Evolutionary conservation across 1,284 basidiomycete genomes (phyloP), one percentile per base, ranked within the genome.

Genomic region (Macrocystidia cucumis): DNA sequence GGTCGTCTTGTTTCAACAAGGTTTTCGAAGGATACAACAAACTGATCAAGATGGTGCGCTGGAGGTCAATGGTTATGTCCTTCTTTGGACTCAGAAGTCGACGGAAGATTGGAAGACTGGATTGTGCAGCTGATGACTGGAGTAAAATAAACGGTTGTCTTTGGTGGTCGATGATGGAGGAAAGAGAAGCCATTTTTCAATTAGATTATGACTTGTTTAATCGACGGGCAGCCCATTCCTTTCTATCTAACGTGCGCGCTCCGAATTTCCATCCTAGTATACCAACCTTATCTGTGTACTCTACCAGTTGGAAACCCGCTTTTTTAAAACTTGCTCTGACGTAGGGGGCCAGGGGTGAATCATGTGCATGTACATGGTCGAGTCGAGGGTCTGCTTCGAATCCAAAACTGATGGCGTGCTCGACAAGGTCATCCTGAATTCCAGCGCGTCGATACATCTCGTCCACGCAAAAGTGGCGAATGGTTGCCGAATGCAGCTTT

Each of bases 391-490:
- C 55, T 4, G 55, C 47, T 7, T 59, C 52, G 50, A 89, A 88
- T 5, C 74, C 73, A 41, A 69, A 64, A 26, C 65, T 57, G 9
- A 80, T 52, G 0, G 78, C 82, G 45, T 74, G 64, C 13, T 62
- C 48, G 9, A 90, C 57, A 16, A 91, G 57, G 51, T 89, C 86
- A 9, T 72, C 61, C 46, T 84, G 81, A 25, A 84, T 65, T 4
- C 64, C 64, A 9, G 69, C 59, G 4, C 46, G 46, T 28, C 83
- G 69, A 49, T 75, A 85, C 4, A 61, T 65, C 38, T 78, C 74
- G 34, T 85, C 78, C 25, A 87, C 72, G 46, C 74, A 79, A 51
- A 89, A 76, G 52, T 90, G 88, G 18, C 85, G 74, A 42, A 91
- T 78, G n/a, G 69, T 63, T 6, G 78, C 83, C 62, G 18, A 55